These are phyloP conservation scores for Claviceps fusiformis DNA, from an alignment of 2,329 filamentous ascomycete genomes.

Conservation along the genomic window DNA sequence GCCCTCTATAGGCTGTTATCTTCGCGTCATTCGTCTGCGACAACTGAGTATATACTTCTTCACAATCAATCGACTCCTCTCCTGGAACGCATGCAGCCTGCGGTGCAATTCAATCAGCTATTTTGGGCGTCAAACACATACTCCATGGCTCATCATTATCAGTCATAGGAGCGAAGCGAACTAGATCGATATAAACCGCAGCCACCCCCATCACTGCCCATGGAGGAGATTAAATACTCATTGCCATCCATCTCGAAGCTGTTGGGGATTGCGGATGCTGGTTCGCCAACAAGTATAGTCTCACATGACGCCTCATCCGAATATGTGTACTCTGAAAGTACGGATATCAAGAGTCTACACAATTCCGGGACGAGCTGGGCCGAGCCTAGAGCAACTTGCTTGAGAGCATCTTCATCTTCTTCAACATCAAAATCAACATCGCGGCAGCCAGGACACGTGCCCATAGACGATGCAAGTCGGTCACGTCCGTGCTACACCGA, in stretches of 20 bases:
- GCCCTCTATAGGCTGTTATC: not conserved
- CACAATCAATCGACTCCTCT: not conserved
- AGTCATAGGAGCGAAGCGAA: conserved; percentile 7
- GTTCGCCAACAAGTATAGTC: conserved; percentile 43
- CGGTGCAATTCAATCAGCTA: not conserved
- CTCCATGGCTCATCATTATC: conserved; percentile 17
- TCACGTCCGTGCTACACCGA: conserved; percentile 24
- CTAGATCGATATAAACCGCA: conserved; percentile 35
- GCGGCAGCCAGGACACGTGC: not conserved
- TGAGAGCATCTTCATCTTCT: not conserved
- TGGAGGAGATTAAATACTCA: conserved; percentile 70
- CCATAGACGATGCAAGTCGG: conserved; percentile 11
- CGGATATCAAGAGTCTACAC: conserved; percentile 1
- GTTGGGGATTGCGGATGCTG: conserved; percentile 67
- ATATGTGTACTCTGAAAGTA: conserved; percentile 20
- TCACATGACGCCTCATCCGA: conserved; percentile 31
- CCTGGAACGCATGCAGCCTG: not conserved
- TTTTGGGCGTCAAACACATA: conserved; percentile 12
- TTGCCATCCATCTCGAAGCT: conserved; percentile 89
- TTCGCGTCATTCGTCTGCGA: not conserved
- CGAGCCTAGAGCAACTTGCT: not conserved
- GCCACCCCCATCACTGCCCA: conserved; percentile 60
- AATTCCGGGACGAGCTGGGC: not conserved
- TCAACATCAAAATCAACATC: not conserved
- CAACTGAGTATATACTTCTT: not conserved